phyloP scores from a whole-genome alignment of 2,329 filamentous ascomycete species.

The Tympanopsis confertula region DNA sequence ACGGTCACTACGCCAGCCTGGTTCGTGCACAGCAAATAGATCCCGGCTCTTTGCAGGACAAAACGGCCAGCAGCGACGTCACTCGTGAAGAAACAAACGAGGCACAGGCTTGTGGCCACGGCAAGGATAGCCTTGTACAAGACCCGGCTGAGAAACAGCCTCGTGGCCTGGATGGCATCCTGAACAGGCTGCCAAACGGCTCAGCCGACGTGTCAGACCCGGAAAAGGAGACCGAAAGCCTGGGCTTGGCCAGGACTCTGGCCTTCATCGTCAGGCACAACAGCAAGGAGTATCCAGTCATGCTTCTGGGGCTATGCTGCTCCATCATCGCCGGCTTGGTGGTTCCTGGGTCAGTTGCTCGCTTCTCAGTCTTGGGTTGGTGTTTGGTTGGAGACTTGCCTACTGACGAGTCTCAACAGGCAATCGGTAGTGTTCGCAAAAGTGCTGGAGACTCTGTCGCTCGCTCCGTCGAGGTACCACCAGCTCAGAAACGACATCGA shows the following conservation, averaged over 20 bases:
- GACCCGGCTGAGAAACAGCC: conserved; percentile 11
- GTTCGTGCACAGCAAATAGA: conserved; percentile 33
- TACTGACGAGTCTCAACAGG: conserved; percentile 23
- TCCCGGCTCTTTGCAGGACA: conserved; percentile 36
- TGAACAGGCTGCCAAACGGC: conserved; percentile 5
- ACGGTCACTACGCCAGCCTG: conserved; percentile 36
- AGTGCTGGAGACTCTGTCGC: neutral
- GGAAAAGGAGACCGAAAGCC: conserved; percentile 4
- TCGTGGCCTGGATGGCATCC: too few species aligned
- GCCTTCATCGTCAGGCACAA: conserved; percentile 9
- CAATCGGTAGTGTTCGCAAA: conserved; percentile 25
- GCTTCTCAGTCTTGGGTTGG: neutral
- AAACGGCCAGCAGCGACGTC: conserved; percentile 35
- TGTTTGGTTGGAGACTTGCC: too few species aligned
- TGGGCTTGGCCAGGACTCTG: neutral
- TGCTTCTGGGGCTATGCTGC: neutral
- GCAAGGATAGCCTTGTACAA: conserved; percentile 25
- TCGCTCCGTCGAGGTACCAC: conserved; percentile 24
- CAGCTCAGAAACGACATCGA: conserved; percentile 19
- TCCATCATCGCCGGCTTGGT: conserved; percentile 11
- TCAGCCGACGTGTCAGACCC: conserved; percentile 1
- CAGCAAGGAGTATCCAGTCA: conserved; percentile 15
- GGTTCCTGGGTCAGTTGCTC: conserved; percentile 3
- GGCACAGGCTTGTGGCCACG: conserved; percentile 36
- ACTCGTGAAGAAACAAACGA: conserved; percentile 24